Evolutionary conservation across 352 stramenopile species (phyloP), one percentile per base, ranked within the genome.

Genomic region (Pythium aquatile): DNA sequence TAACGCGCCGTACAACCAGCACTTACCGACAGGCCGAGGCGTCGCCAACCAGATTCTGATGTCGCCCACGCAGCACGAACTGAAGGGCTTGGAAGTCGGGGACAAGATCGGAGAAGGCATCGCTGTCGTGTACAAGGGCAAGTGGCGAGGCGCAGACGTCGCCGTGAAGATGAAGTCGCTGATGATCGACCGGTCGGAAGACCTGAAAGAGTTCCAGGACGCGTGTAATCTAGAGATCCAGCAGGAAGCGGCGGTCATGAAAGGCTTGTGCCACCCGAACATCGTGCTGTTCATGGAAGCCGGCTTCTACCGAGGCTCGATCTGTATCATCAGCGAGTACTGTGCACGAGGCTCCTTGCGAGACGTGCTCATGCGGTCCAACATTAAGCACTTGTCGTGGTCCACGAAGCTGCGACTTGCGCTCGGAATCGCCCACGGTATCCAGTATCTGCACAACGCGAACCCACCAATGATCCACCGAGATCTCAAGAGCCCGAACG

Each of bases 281-380:
- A 95, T 95, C 44, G 87, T 95, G 69, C 65, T 94, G 37, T 95
- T 95, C 68, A 94, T 95, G 85, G 87, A 94, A 54, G 87, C 87
- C 1, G 87, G 87, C 1, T 94, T 95, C 59, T 94, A 94, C 69
- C 81, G 76, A 2, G 76, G 83, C 14, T 93, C 85, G 9, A 93
- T 95, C 61, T 98, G 93, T 55, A 99, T 99, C 63, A 87, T 99
- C 59, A 98, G 93, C 28, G 96, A 99, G 75, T 94, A 97, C 56
- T 98, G 96, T 40, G 87, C 87, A 2, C 89, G 97, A 55, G 96
- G 96, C 14, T 98, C 93, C 8, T 74, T 99, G 3, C 98, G 95
- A 55, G 96, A 99, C 73, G 92, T 98, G 33, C 72, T 99, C 26
- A 85, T 88, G 74, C 78, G 83, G 30, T 72, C 79, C 17, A 78